Conservation (phyloP, 345 rosid species). For the Rhizophora mangle region DNA sequence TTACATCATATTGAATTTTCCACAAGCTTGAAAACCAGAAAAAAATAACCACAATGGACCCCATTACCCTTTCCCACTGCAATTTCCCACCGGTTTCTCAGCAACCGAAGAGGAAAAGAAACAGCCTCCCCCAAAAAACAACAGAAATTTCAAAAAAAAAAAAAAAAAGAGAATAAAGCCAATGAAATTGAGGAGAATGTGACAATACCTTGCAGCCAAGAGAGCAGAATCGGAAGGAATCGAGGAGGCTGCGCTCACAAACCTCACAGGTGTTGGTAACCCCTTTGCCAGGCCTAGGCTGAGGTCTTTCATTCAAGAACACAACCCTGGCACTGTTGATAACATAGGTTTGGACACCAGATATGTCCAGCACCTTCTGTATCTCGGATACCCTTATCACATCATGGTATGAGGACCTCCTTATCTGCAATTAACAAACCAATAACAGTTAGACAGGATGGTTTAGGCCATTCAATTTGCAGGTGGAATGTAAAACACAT, state of each 20-base stretch:
- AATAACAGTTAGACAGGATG: not conserved
- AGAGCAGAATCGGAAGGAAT: constrained; percentile 91
- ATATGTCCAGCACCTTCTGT: constrained; percentile 76
- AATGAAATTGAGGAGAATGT: not conserved
- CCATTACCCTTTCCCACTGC: not conserved
- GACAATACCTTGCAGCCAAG: constrained; percentile 74
- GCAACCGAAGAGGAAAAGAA: not conserved
- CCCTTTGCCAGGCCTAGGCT: constrained; percentile 89
- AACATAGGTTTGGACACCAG: constrained; percentile 81
- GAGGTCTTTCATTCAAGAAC: constrained; percentile 84
- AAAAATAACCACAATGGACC: not conserved
- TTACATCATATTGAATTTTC: not conserved
- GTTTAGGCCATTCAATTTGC: not conserved
- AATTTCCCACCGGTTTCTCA: not conserved
- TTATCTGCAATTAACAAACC: constrained; percentile 45
- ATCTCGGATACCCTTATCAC: constrained; percentile 90
- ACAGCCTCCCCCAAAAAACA: not conserved
- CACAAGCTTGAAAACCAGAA: not conserved
- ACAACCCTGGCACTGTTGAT: constrained; percentile 92
- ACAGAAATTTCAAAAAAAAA: not conserved
- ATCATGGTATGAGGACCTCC: constrained; percentile 93
- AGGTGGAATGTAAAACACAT: not conserved
- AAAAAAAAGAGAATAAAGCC: not conserved
- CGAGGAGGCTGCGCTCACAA: constrained; percentile 84
- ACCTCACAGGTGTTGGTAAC: constrained; percentile 88